phyloP scores from a whole-genome alignment of 768 basidiomycete species.

The Boletus barrowsii region DNA sequence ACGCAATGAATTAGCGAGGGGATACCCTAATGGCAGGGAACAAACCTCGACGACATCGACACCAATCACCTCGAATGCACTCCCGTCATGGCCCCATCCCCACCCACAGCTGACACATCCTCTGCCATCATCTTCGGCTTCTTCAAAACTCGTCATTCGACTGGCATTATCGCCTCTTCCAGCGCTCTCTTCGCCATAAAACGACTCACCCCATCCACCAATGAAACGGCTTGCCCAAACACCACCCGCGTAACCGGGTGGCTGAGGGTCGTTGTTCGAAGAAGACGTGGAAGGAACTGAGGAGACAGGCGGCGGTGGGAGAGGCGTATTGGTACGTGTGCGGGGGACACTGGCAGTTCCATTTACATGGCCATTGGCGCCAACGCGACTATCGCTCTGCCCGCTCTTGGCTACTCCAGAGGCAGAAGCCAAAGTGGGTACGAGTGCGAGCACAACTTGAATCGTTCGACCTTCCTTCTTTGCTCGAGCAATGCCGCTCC shows the following conservation, averaged over 20 bases:
- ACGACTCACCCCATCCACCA: constrained; percentile 40
- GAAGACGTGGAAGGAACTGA: constrained; percentile 26
- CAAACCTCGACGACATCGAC: constrained; percentile 65
- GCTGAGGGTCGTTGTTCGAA: constrained; percentile 24
- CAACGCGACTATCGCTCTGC: constrained; percentile 17
- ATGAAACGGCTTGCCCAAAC: constrained; percentile 39
- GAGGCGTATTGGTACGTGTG: constrained; percentile 29
- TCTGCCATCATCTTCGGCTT: constrained; percentile 56
- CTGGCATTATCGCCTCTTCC: constrained; percentile 25
- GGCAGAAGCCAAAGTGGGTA: constrained; percentile 40
- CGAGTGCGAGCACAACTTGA: constrained; percentile 38
- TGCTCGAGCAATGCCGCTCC: constrained; percentile 41
- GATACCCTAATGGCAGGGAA: constrained; percentile 4
- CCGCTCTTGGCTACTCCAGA: constrained; percentile 41
- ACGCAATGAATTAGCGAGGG: constrained; percentile 1
- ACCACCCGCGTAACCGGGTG: constrained; percentile 27
- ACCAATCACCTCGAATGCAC: constrained; percentile 66
- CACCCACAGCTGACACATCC: constrained; percentile 65
- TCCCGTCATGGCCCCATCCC: constrained; percentile 79
- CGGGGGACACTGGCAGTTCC: constrained; percentile 29
- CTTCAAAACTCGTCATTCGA: constrained; percentile 32
- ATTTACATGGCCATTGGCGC: constrained; percentile 30
- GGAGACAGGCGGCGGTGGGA: constrained; percentile 17
- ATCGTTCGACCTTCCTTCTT: constrained; percentile 38
- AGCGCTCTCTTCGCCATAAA: constrained; percentile 30